Base-by-base conservation (phyloP, 2,329 filamentous ascomycete species). In the Fusarium metavorans region DNA sequence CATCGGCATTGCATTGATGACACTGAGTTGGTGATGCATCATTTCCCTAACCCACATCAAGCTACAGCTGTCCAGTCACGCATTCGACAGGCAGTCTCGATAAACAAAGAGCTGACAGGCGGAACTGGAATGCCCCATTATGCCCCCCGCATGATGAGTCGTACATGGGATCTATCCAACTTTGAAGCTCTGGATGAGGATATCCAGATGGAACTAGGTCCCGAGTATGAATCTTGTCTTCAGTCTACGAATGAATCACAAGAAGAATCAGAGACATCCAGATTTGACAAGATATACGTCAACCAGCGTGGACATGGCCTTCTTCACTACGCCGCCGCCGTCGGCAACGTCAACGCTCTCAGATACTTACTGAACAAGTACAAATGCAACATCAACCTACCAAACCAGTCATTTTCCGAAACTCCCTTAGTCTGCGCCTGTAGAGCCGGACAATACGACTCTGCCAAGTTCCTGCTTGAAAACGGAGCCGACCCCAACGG, bases 221-320 rank as follows among this genome's bases (percentile, higher is more conserved):
- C 5, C n/a, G 20, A 43, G 35, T 64, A 45, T 43, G 16, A 14
- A 14, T n/a, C 35, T n/a, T 57, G 50, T 45, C 61, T 64, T 25
- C 35, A 37, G 11, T 41, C 35, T 23, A 9, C 25, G 2, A 6
- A 16, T 14, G 14, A 27, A 18, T 6, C 8, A 18, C 35, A 34
- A 3, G 9, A 16, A n/a, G 7, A 11, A n/a, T 32, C 37, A 20
- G 30, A 45, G 14, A 14, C 48, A 18, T 57, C 25, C 20, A 32
- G 35, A 6, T 65, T 65, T 14, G 62, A 65, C 50, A 32, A 58
- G n/a, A 65, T 65, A 20, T 65, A 58, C n/a, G 52, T 65, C 27
- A 65, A 65, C 30, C 11, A 48, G 20, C 32, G 62, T 11, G 62
- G 62, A 1, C 62, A 65, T 10, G 52, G 62, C 10, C 30, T 58